Evolutionary conservation across 2,329 filamentous ascomycete genomes (phyloP), one percentile per base, ranked within the genome.

Genomic region (Lachnellula subtilissima): DNA sequence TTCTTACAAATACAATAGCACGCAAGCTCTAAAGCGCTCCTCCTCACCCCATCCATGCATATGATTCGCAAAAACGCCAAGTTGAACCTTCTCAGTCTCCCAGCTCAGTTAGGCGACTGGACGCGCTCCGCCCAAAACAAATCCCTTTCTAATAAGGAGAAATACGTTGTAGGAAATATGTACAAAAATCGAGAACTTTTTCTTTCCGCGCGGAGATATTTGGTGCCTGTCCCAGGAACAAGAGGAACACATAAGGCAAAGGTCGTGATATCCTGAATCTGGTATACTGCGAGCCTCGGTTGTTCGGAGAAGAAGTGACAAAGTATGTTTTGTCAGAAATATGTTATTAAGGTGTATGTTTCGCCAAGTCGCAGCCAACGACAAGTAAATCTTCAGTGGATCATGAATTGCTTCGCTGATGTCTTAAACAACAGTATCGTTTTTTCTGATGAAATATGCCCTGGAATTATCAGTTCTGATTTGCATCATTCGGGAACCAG

Each of bases 361-460:
- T 45, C 19, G 42, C n/a, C 17, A 22, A 12, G 11, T n/a, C 22
- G 11, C 11, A 25, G 8, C 5, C 22, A 22, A 19, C 42, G 19
- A 22, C 19, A 22, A 12, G 19, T 45, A 12, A 17, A 19, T 23
- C 19, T 22, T 17, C 19, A 23, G 23, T 19, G 11, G 5, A 22
- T 45, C 40, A 22, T 45, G 23, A 45, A 17, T 43, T 15, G 23
- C 37, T 15, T 37, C 35, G 25, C 14, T 9, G 32, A 11, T 47
- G 12, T 17, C 53, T 65, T 60, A 70, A 53, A 65, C 58, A 47
- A 59, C 55, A 19, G 59, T 47, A 53, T 78, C 73, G 59, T 83
- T 83, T 59, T 76, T 75, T 61, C 75, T 76, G 62, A 85, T 84
- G 58, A 84, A 84, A 69, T 84, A 85, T 32, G 82, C 79, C 73